A percentile compares a stretch with the other conserved stretches of the same genome.
These are phyloP conservation scores for Dalechampia spathulata DNA, from an alignment of 441 rosid species.

Conservation along the genomic window DNA sequence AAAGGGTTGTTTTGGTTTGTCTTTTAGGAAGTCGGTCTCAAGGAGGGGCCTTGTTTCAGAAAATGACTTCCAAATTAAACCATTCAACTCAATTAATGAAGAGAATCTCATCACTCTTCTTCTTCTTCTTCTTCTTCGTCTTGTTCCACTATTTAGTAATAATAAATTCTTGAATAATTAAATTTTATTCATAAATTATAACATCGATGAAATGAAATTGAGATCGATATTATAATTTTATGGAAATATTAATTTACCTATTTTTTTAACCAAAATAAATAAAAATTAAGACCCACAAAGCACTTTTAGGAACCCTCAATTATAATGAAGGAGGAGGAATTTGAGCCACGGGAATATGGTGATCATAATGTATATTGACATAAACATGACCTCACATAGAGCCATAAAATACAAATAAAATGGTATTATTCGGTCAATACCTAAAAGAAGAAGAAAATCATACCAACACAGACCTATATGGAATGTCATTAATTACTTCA, in stretches of 20 bases:
- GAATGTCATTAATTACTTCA: conserved; percentile 15
- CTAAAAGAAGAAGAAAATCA: conserved; percentile 33
- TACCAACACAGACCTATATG: conserved; percentile 7
- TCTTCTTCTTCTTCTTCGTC: conserved; percentile 13
- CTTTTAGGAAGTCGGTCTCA: conserved; percentile 36
- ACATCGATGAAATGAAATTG: too few relatives aligned
- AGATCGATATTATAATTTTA: too few relatives aligned
- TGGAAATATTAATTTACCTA: too few relatives aligned
- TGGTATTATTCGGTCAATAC: conserved; percentile 47
- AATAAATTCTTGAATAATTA: too few relatives aligned
- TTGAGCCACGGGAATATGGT: conserved; percentile 31
- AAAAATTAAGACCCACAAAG: too few relatives aligned
- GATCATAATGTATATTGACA: conserved; percentile 14
- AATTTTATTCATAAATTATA: too few relatives aligned
- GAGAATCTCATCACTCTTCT: conserved; percentile 54
- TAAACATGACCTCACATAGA: conserved; percentile 7
- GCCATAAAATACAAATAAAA: too few relatives aligned
- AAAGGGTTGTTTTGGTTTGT: conserved; percentile 45
- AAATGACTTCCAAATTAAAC: conserved; percentile 30
- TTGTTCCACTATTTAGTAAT: too few relatives aligned
- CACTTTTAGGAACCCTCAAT: too few relatives aligned
- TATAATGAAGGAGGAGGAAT: conserved; percentile 22
- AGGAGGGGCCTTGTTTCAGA: conserved; percentile 47
- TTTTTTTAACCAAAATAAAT: too few relatives aligned
- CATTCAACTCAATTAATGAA: conserved; percentile 21